These are phyloP conservation scores for Cladophialophora chaetospira DNA, from an alignment of 2,329 filamentous ascomycete species.

Conservation along the genomic window DNA sequence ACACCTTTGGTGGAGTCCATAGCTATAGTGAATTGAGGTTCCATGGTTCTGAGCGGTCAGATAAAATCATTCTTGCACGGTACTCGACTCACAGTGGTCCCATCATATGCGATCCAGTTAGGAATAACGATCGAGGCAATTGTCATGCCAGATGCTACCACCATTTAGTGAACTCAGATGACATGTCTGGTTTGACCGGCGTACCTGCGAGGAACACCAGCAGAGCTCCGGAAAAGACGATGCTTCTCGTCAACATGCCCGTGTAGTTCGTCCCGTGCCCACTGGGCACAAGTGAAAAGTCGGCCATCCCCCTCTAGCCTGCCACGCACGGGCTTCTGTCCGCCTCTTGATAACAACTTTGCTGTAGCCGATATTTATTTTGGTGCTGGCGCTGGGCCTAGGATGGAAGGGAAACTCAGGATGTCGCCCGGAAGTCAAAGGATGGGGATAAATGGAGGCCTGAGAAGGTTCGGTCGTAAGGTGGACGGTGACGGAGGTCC, in stretches of 20 bases:
- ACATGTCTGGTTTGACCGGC: too few relatives aligned
- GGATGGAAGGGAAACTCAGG: too few relatives aligned
- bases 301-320: conserved; percentile 38
- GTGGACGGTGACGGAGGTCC: background rate
- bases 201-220: conserved; percentile 48
- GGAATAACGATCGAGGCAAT: conserved; percentile 50
- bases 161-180: too few relatives aligned
- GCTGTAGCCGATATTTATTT: background rate
- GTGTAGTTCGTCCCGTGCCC: conserved; percentile 49
- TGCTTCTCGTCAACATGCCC: conserved; percentile 51
- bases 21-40: conserved; percentile 62
- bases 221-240: conserved; percentile 49
- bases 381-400: background rate
- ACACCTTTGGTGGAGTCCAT: conserved; percentile 81
- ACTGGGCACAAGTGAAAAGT: conserved; percentile 47
- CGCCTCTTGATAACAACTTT: conserved; percentile 5
- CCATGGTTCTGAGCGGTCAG: conserved; percentile 36
- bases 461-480: background rate
- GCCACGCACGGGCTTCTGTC: conserved; percentile 9
- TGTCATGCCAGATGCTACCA: conserved; percentile 51
- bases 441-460: background rate
- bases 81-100: conserved; percentile 41
- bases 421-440: background rate
- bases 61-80: background rate
- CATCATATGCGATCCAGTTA: conserved; percentile 52